Percentiles rank a stretch among this genome's conserved stretches.
These are phyloP conservation scores for Mucor sp. DNA, from an alignment of 371 early-diverging fungal genomes.

Conservation along the genomic window DNA sequence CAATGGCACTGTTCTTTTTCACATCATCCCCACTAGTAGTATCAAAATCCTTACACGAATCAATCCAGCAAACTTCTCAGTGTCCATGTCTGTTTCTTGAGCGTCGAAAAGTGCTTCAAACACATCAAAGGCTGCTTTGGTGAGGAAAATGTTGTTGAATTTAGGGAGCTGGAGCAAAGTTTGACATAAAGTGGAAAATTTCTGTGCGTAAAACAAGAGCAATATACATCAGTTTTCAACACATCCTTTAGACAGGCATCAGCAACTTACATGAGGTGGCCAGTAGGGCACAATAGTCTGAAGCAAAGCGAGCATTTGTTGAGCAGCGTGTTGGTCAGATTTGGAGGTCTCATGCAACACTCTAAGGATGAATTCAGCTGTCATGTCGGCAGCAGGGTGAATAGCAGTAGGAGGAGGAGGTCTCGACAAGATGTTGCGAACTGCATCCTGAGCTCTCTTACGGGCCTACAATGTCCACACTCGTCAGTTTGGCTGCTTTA, in stretches of 20 bases:
- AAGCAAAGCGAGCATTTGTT: conserved; percentile 79
- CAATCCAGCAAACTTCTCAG: conserved; percentile 57
- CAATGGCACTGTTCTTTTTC: neutral
- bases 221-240: neutral
- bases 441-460: conserved; percentile 86
- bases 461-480: conserved; percentile 40
- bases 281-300: conserved; percentile 74
- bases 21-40: neutral
- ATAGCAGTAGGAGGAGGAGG: conserved; percentile 76
- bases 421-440: conserved; percentile 63
- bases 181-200: conserved; percentile 67
- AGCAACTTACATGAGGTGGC: conserved; percentile 64
- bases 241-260: too few relatives aligned
- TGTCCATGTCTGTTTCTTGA: conserved; percentile 56
- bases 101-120: conserved; percentile 68
- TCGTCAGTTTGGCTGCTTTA: neutral
- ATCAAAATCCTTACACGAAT: conserved; percentile 38
- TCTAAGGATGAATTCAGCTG: conserved; percentile 73
- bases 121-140: conserved; percentile 83
- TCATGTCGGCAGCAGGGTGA: conserved; percentile 80
- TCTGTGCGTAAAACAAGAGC: too few relatives aligned
- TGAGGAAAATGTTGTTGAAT: conserved; percentile 80
- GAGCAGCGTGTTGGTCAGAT: conserved; percentile 67
- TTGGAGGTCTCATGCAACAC: conserved; percentile 71
- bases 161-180: conserved; percentile 82